Conservation (phyloP, 78 protist genomes). For the Chrysochromulina parva region DNA sequence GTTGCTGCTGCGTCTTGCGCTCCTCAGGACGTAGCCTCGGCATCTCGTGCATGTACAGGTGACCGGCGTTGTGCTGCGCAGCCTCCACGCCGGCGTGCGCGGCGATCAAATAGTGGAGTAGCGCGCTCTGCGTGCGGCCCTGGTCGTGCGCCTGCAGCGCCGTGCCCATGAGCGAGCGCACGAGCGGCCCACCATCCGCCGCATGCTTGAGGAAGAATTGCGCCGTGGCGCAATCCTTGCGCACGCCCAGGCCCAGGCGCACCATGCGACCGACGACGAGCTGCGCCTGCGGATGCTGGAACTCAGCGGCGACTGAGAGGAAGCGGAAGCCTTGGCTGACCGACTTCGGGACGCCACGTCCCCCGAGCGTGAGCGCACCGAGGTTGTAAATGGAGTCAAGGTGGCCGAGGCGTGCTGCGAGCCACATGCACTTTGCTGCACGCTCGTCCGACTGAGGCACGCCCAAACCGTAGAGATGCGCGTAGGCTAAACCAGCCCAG, state of each 20-base stretch:
- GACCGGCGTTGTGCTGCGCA: not conserved
- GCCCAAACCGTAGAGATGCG: not conserved
- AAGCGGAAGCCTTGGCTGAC: not conserved
- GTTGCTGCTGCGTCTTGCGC: too few relatives aligned
- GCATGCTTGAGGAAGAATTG: conserved; percentile 1
- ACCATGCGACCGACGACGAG: not conserved
- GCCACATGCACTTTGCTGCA: not conserved
- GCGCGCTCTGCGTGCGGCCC: not conserved
- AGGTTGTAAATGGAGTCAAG: not conserved
- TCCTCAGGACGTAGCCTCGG: not conserved
- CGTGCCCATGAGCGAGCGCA: not conserved
- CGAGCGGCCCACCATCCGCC: not conserved
- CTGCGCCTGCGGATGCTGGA: not conserved
- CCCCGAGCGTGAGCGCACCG: not conserved
- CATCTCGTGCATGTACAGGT: not conserved
- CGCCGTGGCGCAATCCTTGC: not conserved
- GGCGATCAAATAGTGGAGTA: not conserved
- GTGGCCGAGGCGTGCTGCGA: not conserved
- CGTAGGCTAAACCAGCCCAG: not conserved
- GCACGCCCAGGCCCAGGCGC: not conserved
- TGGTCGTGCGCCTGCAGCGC: not conserved
- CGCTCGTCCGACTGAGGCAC: not conserved
- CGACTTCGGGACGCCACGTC: not conserved
- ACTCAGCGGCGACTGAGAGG: not conserved
- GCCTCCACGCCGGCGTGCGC: not conserved